A percentile compares a stretch with the other conserved stretches of the same genome.
phyloP scores from a whole-genome alignment of 2,329 filamentous ascomycete genomes.

The Arthrobotrys entomopaga region DNA sequence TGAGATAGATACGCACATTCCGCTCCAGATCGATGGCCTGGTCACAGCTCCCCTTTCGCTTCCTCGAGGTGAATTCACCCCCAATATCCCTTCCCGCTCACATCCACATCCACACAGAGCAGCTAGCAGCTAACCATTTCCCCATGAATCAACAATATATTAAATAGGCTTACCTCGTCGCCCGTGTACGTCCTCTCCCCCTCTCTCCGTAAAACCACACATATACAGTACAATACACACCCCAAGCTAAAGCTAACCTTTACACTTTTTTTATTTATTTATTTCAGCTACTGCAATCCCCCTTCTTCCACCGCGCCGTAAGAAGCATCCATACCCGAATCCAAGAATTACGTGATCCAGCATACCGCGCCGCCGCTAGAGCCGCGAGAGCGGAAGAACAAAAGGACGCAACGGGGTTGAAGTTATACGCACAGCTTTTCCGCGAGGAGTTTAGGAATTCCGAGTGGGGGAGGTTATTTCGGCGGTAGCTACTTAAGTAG shows the following conservation, averaged over 20 bases:
- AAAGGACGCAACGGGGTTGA: constrained; percentile 34
- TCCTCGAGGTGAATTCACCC: constrained; percentile 34
- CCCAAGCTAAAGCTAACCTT: constrained; percentile 9
- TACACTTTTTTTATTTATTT: too few relatives aligned
- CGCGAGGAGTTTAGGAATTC: constrained; percentile 51
- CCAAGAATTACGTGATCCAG: constrained; percentile 42
- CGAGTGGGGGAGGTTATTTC: constrained; percentile 44
- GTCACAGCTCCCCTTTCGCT: constrained; percentile 42
- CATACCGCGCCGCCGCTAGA: constrained; percentile 29
- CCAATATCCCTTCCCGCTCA: not conserved
- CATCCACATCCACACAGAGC: not conserved
- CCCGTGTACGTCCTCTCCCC: constrained; percentile 18
- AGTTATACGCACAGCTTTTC: constrained; percentile 39
- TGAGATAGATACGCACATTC: constrained; percentile 19
- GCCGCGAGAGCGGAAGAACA: constrained; percentile 34
- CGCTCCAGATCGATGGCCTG: constrained; percentile 48
- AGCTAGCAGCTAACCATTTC: constrained; percentile 25
- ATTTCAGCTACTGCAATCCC: constrained; percentile 49
- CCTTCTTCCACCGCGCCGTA: constrained; percentile 48
- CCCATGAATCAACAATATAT: not conserved
- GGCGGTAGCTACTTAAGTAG: too few relatives aligned
- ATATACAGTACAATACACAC: too few relatives aligned
- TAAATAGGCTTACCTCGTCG: constrained; percentile 52
- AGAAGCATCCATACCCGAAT: constrained; percentile 41
- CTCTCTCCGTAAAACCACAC: too few relatives aligned